Base-by-base conservation (phyloP, 2,329 filamentous ascomycete genomes). In the Cadophora sp. region DNA sequence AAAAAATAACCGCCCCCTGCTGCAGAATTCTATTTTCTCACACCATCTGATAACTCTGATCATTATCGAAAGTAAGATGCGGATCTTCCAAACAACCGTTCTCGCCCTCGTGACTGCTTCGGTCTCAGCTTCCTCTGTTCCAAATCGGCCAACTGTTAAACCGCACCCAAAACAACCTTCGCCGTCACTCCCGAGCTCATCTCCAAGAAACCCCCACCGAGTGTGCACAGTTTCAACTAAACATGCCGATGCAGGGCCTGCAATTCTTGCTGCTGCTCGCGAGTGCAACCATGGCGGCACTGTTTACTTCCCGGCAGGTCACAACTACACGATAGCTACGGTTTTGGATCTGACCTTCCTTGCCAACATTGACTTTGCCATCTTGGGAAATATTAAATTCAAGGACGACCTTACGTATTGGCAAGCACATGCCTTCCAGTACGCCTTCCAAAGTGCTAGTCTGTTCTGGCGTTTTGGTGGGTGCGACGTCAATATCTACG, bases 401-500 rank as follows among this genome's bases (percentile, higher is more conserved):
- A 84, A 83, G 62, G 83, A 85, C 62, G 85, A 89, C 76, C 86
- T 84, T 8, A 80, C 84, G 67, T 89, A 87, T 79, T 89, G 87
- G 87, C 82, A 86, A 71, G 79, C 78, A 26, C 31, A 59, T 26
- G 37, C 56, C 16, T 88, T 88, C 79, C 80, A 83, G 29, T 84
- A 87, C 19, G 79, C 79, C 8, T 89, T 83, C 77, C 86, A 88
- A 68, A 87, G 88, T 68, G 82, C 84, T 7, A 85, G 83, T 0
- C 86, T 85, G 1, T 88, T 88, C 78, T 89, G 87, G 81, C 81
- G 85, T 73, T 80, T 87, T 31, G 86, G 86, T 22, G 87, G 87
- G 22, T 75, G 80, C 24, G 86, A 89, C 69, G 85, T 89, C 31
- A 87, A 88, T 65, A 79, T 89, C 63, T 88, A 87, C 66, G 87